Conservation (phyloP, 495 filamentous ascomycete species). For the Chaetomium tenue region DNA sequence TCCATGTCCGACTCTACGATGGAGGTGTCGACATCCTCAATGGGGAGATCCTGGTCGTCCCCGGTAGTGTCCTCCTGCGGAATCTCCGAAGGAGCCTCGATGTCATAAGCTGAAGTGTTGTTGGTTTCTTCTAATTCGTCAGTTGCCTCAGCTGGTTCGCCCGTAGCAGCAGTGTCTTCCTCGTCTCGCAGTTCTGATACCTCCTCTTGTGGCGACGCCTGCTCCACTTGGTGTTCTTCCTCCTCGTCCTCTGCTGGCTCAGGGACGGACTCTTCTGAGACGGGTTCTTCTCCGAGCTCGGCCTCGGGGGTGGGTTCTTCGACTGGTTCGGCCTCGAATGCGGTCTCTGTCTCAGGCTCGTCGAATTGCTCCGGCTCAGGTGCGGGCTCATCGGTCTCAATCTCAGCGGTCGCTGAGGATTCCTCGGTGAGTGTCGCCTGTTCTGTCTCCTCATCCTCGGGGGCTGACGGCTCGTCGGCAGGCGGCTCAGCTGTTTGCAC, state of each 20-base stretch:
- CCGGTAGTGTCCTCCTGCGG: neutral
- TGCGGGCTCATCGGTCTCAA: neutral
- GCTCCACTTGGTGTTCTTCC: neutral
- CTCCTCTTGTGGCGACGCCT: neutral
- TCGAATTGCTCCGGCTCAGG: neutral
- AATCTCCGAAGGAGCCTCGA: neutral
- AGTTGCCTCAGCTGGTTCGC: neutral
- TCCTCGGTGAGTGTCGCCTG: too few species aligned
- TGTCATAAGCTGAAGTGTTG: neutral
- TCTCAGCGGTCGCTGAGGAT: neutral
- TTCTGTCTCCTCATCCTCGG: neutral
- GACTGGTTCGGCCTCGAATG: constrained; percentile 1
- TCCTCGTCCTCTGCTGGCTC: neutral
- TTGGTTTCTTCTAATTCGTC: neutral
- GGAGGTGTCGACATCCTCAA: neutral
- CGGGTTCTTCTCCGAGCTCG: neutral
- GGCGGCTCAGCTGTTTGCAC: neutral
- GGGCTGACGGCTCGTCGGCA: neutral
- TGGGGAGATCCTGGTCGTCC: too few species aligned
- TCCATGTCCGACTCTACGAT: neutral
- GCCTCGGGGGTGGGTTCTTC: neutral
- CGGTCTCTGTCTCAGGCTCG: constrained; percentile 17
- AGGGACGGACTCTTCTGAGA: neutral
- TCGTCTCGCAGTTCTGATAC: neutral
- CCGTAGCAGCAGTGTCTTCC: too few species aligned